These are phyloP conservation scores for Aspergillus cristatus DNA, from an alignment of 495 filamentous ascomycete species.

Conservation along the genomic window DNA sequence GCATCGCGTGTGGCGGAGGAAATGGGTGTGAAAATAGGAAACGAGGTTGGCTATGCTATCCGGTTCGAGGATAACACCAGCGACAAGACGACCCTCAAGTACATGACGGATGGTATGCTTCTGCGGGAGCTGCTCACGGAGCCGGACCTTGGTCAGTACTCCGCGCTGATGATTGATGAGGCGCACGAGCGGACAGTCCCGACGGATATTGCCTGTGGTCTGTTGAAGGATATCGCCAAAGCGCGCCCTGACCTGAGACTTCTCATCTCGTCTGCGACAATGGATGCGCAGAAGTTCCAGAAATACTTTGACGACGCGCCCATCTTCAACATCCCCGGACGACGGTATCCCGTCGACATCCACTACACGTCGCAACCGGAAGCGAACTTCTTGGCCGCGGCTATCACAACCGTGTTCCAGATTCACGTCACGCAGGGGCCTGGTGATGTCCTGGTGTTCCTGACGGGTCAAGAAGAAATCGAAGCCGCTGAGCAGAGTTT, in stretches of 20 bases:
- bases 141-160: slow-evolving; percentile 76
- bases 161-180: slow-evolving; percentile 92
- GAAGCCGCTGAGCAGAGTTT: slow-evolving; percentile 75
- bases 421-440: slow-evolving; percentile 82
- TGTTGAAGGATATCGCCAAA: slow-evolving; percentile 86
- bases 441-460: slow-evolving; percentile 86
- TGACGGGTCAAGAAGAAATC: slow-evolving; percentile 88
- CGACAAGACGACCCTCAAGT: slow-evolving; percentile 90
- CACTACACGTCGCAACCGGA: slow-evolving; percentile 90
- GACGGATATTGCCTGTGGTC: slow-evolving; percentile 83
- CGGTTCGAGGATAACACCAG: slow-evolving; percentile 91
- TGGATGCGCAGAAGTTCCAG: slow-evolving; percentile 90
- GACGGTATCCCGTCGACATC: slow-evolving; percentile 83
- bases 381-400: slow-evolving; percentile 87
- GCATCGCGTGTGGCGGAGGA: slow-evolving; percentile 92
- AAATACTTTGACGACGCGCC: slow-evolving; percentile 90
- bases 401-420: slow-evolving; percentile 90
- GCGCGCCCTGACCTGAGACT: slow-evolving; percentile 83
- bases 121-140: slow-evolving; percentile 86
- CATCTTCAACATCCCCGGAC: slow-evolving; percentile 93
- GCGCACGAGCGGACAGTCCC: slow-evolving; percentile 90
- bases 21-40: slow-evolving; percentile 82
- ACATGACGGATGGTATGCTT: slow-evolving; percentile 98
- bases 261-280: slow-evolving; percentile 88
- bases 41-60: slow-evolving; percentile 91